Percentiles rank a stretch among this genome's conserved stretches.
Conservation (phyloP, 768 basidiomycete genomes). For the Candolleomyces aberdarensis region DNA sequence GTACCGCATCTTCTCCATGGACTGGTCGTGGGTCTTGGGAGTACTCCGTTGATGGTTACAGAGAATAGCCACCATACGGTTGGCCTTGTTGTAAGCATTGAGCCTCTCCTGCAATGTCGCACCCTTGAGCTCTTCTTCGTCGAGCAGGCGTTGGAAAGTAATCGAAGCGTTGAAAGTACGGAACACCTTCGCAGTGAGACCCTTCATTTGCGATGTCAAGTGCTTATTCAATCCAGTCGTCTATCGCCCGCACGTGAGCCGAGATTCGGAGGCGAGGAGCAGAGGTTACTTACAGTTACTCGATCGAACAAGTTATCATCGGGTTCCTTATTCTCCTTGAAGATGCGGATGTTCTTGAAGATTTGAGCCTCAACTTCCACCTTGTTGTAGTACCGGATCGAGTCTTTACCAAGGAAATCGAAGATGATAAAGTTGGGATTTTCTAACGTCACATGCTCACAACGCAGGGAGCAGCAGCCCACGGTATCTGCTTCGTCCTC, state of each 20-base stretch:
- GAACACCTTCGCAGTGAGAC: slow-evolving; percentile 98
- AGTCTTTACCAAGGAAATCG: slow-evolving; percentile 99
- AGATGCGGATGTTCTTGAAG: slow-evolving; percentile 97
- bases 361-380: slow-evolving; percentile 89
- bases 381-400: slow-evolving; percentile 93
- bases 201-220: slow-evolving; percentile 91
- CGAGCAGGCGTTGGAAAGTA: slow-evolving; percentile 91
- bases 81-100: slow-evolving; percentile 95
- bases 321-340: slow-evolving; percentile 90
- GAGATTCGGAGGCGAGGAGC: slow-evolving; percentile 4
- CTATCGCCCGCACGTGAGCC: slow-evolving; percentile 37
- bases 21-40: slow-evolving; percentile 88
- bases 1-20: slow-evolving; percentile 92
- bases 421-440: slow-evolving; percentile 86
- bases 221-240: slow-evolving; percentile 89
- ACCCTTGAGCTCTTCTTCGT: slow-evolving; percentile 55
- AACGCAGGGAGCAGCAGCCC: slow-evolving; percentile 96
- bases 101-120: slow-evolving; percentile 92
- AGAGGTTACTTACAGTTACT: slow-evolving; percentile 67
- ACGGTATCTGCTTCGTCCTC: slow-evolving; percentile 99
- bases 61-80: slow-evolving; percentile 93
- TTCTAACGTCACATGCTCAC: slow-evolving; percentile 92
- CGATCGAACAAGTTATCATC: slow-evolving; percentile 93
- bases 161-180: slow-evolving; percentile 99
- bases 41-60: slow-evolving; percentile 99